Evolutionary conservation across 352 stramenopile genomes (phyloP).

Genomic region (Globisporangium barbulae): DNA sequence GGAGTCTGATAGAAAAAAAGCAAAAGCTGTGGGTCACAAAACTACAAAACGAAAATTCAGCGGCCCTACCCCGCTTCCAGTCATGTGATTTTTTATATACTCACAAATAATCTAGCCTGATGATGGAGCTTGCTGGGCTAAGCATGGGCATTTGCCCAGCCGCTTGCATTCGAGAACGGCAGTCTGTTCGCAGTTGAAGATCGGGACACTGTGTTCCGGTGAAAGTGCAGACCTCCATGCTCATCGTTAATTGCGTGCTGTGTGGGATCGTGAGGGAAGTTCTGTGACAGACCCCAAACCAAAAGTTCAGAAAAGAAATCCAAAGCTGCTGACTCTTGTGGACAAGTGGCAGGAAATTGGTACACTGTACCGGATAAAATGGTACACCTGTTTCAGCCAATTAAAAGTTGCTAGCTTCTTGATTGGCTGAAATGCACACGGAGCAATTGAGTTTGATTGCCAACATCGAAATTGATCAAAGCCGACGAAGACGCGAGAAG

Average conservation of each 20-base stretch:
- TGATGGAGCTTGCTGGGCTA: background rate
- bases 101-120: background rate
- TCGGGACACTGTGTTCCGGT: background rate
- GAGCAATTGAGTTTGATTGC: background rate
- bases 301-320: background rate
- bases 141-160: no score
- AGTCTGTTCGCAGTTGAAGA: background rate
- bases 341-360: background rate
- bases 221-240: background rate
- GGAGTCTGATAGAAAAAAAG: background rate
- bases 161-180: no score
- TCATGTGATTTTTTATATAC: background rate
- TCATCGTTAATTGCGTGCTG: background rate
- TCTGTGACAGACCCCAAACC: background rate
- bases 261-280: background rate
- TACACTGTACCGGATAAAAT: background rate
- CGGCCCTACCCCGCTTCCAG: conserved; percentile 1
- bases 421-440: conserved; percentile 1
- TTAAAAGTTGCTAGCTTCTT: background rate
- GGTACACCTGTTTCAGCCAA: background rate
- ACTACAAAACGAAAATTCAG: background rate
- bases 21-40: background rate
- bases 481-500: background rate
- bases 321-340: background rate
- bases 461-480: background rate